Conservation (phyloP, 352 stramenopile genomes). For the Pythium monospermum region DNA sequence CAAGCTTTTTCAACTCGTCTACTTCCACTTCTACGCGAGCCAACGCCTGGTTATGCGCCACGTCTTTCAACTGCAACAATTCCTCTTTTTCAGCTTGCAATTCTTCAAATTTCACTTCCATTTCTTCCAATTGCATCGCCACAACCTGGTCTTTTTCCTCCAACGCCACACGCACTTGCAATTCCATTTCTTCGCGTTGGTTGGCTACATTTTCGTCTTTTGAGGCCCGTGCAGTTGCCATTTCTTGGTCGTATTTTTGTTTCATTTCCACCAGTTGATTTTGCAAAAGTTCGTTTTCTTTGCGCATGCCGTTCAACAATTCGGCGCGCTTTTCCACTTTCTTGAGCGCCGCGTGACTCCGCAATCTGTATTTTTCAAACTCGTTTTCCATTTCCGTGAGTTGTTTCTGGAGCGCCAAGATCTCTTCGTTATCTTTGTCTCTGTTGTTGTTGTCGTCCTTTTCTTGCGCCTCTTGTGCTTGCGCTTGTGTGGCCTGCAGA, state of each 20-base stretch:
- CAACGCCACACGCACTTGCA: background rate
- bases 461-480: constrained; percentile 3
- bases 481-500: constrained; percentile 19
- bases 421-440: constrained; percentile 22
- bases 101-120: background rate
- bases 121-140: background rate
- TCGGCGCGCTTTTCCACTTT: constrained; percentile 79
- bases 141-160: background rate
- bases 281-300: constrained; percentile 51
- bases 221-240: constrained; percentile 4
- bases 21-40: constrained; percentile 15
- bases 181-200: background rate
- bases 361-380: constrained; percentile 64
- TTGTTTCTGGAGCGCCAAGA: constrained; percentile 25
- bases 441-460: constrained; percentile 11
- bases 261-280: background rate
- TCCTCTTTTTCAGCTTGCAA: constrained; percentile 12
- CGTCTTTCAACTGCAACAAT: background rate
- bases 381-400: constrained; percentile 35
- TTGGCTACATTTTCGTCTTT: constrained; percentile 15
- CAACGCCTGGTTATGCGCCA: constrained; percentile 5
- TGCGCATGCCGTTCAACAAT: constrained; percentile 74
- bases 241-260: background rate
- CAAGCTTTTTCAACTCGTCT: constrained; percentile 19
- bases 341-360: constrained; percentile 68